A percentile compares a stretch with the other conserved stretches of the same genome.
phyloP scores from a whole-genome alignment of 2,329 filamentous ascomycete genomes.

The Colletotrichum sp. region DNA sequence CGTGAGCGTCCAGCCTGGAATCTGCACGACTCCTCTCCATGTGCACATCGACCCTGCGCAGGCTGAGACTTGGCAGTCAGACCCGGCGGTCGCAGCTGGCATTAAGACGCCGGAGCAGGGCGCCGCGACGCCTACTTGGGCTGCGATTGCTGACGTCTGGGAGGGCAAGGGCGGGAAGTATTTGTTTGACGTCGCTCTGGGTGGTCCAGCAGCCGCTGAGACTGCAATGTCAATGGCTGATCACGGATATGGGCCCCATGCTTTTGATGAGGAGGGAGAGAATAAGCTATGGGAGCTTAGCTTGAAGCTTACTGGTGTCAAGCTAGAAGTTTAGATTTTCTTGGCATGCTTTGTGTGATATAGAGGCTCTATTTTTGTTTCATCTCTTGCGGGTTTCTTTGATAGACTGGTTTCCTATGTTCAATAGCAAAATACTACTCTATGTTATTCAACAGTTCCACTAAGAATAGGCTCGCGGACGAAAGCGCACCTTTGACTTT shows the following conservation, averaged over 20 bases:
- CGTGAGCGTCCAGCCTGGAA: slow-evolving; percentile 47
- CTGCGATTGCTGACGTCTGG: slow-evolving; percentile 40
- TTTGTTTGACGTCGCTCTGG: slow-evolving; percentile 33
- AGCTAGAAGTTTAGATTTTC: not conserved
- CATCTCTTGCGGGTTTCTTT: not conserved
- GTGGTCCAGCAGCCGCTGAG: not conserved
- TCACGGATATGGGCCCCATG: not conserved
- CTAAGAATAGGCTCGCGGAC: not conserved
- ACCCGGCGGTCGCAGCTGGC: not conserved
- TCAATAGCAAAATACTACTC: not conserved
- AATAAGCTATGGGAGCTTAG: slow-evolving; percentile 46
- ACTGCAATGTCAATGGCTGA: not conserved
- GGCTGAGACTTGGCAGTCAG: not conserved
- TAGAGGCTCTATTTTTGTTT: not conserved
- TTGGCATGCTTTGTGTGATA: not conserved
- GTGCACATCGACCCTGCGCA: slow-evolving; percentile 16
- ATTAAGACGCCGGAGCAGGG: slow-evolving; percentile 39
- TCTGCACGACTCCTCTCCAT: slow-evolving; percentile 29
- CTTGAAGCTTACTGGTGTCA: not conserved
- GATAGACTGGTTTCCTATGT: not conserved
- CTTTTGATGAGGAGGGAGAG: slow-evolving; percentile 42
- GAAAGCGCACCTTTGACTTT: not conserved
- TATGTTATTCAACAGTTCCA: not conserved
- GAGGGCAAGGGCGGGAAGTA: slow-evolving; percentile 48
- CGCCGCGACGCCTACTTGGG: slow-evolving; percentile 49